Conservation (phyloP, 2,329 filamentous ascomycete genomes). For the Diaporthe nobilis region DNA sequence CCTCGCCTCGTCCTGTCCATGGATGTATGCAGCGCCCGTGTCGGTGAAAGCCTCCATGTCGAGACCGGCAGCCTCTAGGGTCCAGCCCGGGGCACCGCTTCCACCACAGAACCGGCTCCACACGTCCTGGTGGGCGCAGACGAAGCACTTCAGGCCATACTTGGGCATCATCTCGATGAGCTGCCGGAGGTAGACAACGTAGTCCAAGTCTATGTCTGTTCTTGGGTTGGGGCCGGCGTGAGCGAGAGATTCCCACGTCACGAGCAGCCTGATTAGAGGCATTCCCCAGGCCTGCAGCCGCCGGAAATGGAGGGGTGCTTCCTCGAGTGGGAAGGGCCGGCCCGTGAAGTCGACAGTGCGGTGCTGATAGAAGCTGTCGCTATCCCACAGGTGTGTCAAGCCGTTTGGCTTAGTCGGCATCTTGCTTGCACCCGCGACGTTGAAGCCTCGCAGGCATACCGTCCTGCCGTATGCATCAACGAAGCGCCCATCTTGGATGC, state of each 20-base stretch:
- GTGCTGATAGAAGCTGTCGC: constrained; percentile 57
- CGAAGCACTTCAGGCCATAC: constrained; percentile 57
- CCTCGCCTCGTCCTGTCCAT: constrained; percentile 52
- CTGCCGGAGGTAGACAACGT: constrained; percentile 54
- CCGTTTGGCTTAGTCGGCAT: constrained; percentile 55
- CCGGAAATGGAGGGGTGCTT: constrained; percentile 56
- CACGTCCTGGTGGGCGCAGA: constrained; percentile 60
- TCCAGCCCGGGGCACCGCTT: constrained; percentile 59
- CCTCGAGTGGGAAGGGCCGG: constrained; percentile 54
- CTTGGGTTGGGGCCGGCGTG: constrained; percentile 51
- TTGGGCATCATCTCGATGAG: constrained; percentile 55
- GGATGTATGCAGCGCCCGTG: constrained; percentile 52
- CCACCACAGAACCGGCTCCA: constrained; percentile 60
- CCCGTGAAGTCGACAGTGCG: constrained; percentile 57
- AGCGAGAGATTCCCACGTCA: constrained; percentile 59
- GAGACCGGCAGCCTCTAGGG: constrained; percentile 57
- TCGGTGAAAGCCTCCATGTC: constrained; percentile 53
- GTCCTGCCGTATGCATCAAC: constrained; percentile 55
- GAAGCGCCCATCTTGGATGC: constrained; percentile 50
- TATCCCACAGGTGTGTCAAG: constrained; percentile 53
- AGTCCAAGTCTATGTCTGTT: constrained; percentile 55
- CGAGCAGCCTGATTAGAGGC: constrained; percentile 56
- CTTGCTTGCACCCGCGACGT: constrained; percentile 58
- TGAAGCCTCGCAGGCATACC: constrained; percentile 57
- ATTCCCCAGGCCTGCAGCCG: constrained; percentile 56